Evolutionary conservation across 176 grass and related monocot genomes (phyloP).

Genomic region (Panicum miliaceum): DNA sequence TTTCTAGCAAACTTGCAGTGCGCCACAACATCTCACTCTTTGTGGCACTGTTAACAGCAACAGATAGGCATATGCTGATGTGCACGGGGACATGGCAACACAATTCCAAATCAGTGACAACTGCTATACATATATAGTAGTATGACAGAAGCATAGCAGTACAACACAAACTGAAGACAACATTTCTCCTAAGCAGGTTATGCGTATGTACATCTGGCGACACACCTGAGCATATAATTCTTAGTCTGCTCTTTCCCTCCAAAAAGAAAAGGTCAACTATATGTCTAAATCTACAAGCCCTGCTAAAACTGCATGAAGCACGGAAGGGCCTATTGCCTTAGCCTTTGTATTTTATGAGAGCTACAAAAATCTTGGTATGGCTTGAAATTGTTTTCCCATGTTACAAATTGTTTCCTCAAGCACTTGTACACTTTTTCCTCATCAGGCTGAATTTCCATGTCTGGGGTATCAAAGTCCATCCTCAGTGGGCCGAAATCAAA

Average conservation of each 20-base stretch:
- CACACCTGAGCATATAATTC: background rate
- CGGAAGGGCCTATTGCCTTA: slow-evolving; percentile 30
- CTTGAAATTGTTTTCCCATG: slow-evolving; percentile 78
- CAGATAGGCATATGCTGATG: background rate
- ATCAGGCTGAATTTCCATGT: slow-evolving; percentile 51
- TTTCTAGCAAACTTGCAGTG: background rate
- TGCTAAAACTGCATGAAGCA: slow-evolving; percentile 29
- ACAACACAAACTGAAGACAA: background rate
- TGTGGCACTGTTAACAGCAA: background rate
- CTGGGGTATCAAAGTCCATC: slow-evolving; percentile 64
- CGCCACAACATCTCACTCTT: background rate
- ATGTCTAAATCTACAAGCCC: slow-evolving; percentile 1
- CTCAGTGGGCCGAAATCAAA: slow-evolving; percentile 68
- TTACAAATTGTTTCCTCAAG: slow-evolving; percentile 71
- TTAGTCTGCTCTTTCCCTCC: background rate
- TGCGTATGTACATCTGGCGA: slow-evolving; percentile 1
- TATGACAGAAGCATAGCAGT: background rate
- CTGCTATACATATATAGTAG: background rate
- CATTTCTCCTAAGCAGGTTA: background rate
- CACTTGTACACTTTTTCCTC: slow-evolving; percentile 56
- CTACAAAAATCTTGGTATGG: slow-evolving; percentile 79
- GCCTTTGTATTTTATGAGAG: slow-evolving; percentile 62
- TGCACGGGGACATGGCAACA: background rate
- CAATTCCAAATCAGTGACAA: background rate
- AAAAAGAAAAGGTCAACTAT: background rate